phyloP scores from a whole-genome alignment of 2,329 filamentous ascomycete species.

The Scedosporium boydii region DNA sequence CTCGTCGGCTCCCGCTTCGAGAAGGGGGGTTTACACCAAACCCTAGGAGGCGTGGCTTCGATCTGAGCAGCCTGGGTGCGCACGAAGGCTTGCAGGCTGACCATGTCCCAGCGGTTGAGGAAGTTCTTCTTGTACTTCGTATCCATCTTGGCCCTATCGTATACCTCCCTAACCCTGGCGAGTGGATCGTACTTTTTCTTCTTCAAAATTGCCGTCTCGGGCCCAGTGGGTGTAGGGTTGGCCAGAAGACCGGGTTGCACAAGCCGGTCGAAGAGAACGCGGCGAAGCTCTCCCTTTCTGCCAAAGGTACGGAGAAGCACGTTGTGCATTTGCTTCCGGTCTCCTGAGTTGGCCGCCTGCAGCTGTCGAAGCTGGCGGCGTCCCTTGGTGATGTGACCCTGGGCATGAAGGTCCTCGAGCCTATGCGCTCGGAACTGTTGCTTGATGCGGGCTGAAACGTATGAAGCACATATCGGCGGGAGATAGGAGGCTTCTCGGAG shows the following conservation, averaged over 20 bases:
- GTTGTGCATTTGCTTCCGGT: conserved; percentile 32
- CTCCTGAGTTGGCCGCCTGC: conserved; percentile 43
- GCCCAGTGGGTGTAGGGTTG: conserved; percentile 31
- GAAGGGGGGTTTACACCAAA: conserved; percentile 14
- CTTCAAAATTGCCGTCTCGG: conserved; percentile 4
- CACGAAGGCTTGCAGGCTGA: conserved; percentile 32
- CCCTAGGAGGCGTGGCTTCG: conserved; percentile 11
- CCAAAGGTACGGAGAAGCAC: conserved; percentile 43
- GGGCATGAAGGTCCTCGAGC: conserved; percentile 16
- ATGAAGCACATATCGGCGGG: conserved; percentile 37
- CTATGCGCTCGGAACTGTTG: conserved; percentile 34
- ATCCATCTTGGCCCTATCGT: neutral
- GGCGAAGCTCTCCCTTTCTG: conserved; percentile 39
- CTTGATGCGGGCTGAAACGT: conserved; percentile 32
- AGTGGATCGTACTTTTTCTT: neutral
- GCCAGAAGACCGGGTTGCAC: conserved; percentile 24
- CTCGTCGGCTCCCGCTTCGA: conserved; percentile 23
- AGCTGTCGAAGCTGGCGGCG: conserved; percentile 35
- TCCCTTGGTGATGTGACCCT: conserved; percentile 29
- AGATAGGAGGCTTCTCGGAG: conserved; percentile 54
- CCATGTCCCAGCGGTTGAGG: conserved; percentile 39
- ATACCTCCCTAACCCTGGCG: neutral
- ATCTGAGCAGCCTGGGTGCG: conserved; percentile 29
- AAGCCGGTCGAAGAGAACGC: conserved; percentile 34
- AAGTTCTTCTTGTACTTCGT: conserved; percentile 17